Conservation (phyloP, 2,329 filamentous ascomycete genomes). For the Trematosphaeria pertusa region DNA sequence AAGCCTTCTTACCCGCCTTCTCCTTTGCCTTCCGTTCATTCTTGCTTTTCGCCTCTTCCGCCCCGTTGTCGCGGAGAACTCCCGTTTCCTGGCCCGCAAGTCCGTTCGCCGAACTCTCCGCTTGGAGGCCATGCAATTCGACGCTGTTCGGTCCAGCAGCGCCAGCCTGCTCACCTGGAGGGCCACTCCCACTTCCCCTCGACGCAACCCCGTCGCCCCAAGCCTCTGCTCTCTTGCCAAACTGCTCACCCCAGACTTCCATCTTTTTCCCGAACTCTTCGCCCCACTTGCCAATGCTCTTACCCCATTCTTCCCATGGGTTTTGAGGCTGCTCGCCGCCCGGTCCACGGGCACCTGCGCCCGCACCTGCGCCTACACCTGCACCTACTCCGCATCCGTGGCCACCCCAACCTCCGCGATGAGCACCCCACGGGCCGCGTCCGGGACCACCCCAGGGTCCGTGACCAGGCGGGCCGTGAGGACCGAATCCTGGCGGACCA, state of each 20-base stretch:
- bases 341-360: neutral
- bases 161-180: slow-evolving; percentile 1
- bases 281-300: slow-evolving; percentile 35
- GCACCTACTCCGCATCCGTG: too few relatives aligned
- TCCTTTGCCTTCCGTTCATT: neutral
- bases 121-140: slow-evolving; percentile 8
- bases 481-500: neutral
- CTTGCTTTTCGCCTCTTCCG: slow-evolving; percentile 2
- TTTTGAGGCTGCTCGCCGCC: slow-evolving; percentile 3
- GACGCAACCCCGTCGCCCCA: slow-evolving; percentile 21
- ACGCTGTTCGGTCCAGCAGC: slow-evolving; percentile 10
- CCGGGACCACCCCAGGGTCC: neutral
- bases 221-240: slow-evolving; percentile 32
- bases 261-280: slow-evolving; percentile 42
- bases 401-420: slow-evolving; percentile 5
- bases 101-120: neutral
- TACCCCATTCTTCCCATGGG: slow-evolving; percentile 22
- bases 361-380: slow-evolving; percentile 11
- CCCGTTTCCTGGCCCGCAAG: slow-evolving; percentile 30
- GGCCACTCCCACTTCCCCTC: slow-evolving; percentile 7
- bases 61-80: slow-evolving; percentile 15
- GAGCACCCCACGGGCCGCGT: neutral
- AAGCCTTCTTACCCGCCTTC: slow-evolving; percentile 7
- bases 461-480: slow-evolving; percentile 1
- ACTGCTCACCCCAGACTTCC: slow-evolving; percentile 37